Percentiles rank a stretch among this genome's conserved stretches.
phyloP scores from a whole-genome alignment of 352 stramenopile species.

The Globisporangium echinulatum region DNA sequence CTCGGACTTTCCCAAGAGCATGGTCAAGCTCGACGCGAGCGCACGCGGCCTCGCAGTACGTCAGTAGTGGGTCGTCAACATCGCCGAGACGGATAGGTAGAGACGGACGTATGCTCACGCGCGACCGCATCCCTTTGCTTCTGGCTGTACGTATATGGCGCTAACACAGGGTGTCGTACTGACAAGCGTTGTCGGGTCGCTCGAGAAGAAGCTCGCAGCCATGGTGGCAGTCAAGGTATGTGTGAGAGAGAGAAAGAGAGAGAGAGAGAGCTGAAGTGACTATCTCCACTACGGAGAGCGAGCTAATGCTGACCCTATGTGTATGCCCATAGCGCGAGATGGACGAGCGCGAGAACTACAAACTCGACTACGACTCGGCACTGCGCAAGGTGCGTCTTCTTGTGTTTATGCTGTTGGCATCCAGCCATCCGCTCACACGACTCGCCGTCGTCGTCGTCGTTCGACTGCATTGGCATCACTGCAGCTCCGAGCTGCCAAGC shows the following conservation, averaged over 20 bases:
- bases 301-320: no score
- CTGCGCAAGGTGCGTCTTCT: slow-evolving; percentile 16
- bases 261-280: no score
- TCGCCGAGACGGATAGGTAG: no score
- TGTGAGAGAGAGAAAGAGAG: no score
- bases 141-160: no score
- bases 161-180: no score
- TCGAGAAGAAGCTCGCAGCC: slow-evolving; percentile 36
- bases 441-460: no score
- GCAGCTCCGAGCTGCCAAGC: slow-evolving; percentile 19
- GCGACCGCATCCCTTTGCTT: no score
- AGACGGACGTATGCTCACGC: no score
- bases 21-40: slow-evolving; percentile 10
- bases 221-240: slow-evolving; percentile 23
- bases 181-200: slow-evolving; percentile 17
- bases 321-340: slow-evolving; percentile 16
- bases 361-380: slow-evolving; percentile 23
- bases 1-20: slow-evolving; percentile 18
- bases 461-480: not conserved
- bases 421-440: no score
- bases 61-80: not conserved
- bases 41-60: slow-evolving; percentile 10
- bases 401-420: not conserved
- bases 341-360: slow-evolving; percentile 22
- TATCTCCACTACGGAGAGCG: no score